phyloP scores from a whole-genome alignment of 2,329 filamentous ascomycete genomes.

The Pseudonectria buxi region DNA sequence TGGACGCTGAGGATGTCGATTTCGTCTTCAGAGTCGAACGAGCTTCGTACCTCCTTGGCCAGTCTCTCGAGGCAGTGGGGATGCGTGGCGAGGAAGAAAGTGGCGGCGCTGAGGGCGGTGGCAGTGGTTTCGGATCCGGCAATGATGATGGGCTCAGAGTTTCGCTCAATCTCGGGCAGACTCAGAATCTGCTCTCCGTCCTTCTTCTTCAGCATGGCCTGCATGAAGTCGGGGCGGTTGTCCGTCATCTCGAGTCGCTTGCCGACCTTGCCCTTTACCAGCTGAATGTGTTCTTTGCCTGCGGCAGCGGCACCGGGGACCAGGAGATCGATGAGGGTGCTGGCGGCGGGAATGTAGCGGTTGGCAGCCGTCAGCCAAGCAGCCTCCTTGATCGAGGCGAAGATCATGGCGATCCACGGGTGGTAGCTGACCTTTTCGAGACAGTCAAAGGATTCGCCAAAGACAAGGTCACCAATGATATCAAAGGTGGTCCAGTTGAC shows the following conservation, averaged over 20 bases:
- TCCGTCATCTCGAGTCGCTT: constrained; percentile 9
- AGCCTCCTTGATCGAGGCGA: constrained; percentile 4
- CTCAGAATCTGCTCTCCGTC: constrained; percentile 6
- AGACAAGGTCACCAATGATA: constrained; percentile 24
- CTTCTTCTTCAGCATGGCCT: constrained; percentile 10
- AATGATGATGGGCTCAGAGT: constrained; percentile 13
- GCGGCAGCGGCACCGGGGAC: constrained; percentile 2
- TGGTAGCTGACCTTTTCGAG: constrained; percentile 17
- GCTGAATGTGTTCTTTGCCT: constrained; percentile 3
- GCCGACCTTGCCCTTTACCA: constrained; percentile 3
- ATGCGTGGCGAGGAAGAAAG: constrained; percentile 22
- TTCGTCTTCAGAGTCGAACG: constrained; percentile 5
- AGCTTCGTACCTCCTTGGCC: constrained; percentile 22
- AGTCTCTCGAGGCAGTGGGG: constrained; percentile 24
- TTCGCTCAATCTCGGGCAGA: constrained; percentile 7
- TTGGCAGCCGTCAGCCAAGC: neutral
- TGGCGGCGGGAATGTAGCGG: neutral
- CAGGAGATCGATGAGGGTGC: neutral
- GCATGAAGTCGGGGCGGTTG: constrained; percentile 15
- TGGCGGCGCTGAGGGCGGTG: constrained; percentile 17
- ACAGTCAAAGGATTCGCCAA: constrained; percentile 25
- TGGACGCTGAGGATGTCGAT: constrained; percentile 7
- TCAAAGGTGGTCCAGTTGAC: constrained; percentile 25
- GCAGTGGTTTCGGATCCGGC: constrained; percentile 26
- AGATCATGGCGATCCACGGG: constrained; percentile 17